phyloP scores from a whole-genome alignment of 108 stramenopile genomes.

The Aurantiochytrium sp. region DNA sequence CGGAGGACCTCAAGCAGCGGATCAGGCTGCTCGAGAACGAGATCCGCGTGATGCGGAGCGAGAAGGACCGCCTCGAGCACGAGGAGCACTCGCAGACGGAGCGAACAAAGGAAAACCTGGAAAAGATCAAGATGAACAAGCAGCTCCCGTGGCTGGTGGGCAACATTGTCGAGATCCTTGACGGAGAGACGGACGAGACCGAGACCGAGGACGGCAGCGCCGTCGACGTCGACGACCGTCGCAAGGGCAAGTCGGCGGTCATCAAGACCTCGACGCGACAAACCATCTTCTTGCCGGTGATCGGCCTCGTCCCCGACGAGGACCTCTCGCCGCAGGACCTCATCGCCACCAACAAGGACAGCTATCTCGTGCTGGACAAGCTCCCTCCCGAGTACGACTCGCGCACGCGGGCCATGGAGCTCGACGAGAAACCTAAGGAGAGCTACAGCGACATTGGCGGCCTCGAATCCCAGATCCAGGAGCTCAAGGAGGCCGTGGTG shows the following conservation, averaged over 20 bases:
- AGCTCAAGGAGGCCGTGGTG: constrained; percentile 97
- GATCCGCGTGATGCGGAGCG: constrained; percentile 91
- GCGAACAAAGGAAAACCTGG: constrained; percentile 94
- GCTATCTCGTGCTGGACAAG: constrained; percentile 97
- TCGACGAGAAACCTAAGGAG: constrained; percentile 96
- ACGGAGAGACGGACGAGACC: constrained; percentile 89
- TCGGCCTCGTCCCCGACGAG: constrained; percentile 90
- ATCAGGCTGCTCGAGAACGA: constrained; percentile 93
- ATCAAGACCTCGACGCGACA: constrained; percentile 67
- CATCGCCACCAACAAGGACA: constrained; percentile 99
- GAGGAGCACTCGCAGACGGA: constrained; percentile 80
- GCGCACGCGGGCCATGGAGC: constrained; percentile 98
- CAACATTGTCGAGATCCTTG: constrained; percentile 88
- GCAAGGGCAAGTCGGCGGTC: constrained; percentile 53
- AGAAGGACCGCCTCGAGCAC: constrained; percentile 87
- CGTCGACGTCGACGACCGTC: constrained; percentile 42
- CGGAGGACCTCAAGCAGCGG: constrained; percentile 85
- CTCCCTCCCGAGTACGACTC: constrained; percentile 98
- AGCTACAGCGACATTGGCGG: constrained; percentile 96
- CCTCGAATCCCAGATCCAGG: constrained; percentile 95
- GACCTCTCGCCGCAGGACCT: constrained; percentile 94
- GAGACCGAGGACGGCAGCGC: constrained; percentile 62
- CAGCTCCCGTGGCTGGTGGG: constrained; percentile 97
- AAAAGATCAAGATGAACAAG: constrained; percentile 99
- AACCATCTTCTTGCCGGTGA: constrained; percentile 95